Conservation (phyloP, 306 rosid genomes). For the Prunus padus region DNA sequence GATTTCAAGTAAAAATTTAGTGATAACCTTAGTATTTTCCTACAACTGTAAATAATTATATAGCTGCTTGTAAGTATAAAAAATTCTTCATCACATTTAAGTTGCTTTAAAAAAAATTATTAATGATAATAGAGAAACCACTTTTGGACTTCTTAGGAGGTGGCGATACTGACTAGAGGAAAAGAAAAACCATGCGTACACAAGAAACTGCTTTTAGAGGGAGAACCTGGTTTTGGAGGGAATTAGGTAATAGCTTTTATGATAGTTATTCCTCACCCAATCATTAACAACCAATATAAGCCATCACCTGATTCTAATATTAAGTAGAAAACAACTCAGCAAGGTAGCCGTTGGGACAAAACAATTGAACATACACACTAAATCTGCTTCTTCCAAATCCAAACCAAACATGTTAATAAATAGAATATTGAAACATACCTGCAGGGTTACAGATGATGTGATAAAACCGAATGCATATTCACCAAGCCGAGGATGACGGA, state of each 20-base stretch:
- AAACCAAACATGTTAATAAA: neutral
- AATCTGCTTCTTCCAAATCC: neutral
- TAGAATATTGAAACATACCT: slow-evolving; percentile 30
- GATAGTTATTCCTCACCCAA: neutral
- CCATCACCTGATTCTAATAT: neutral
- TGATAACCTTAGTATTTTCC: too few relatives aligned
- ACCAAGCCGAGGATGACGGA: slow-evolving; percentile 54
- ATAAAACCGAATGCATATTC: slow-evolving; percentile 57
- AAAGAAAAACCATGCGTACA: too few relatives aligned
- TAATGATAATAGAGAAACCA: too few relatives aligned
- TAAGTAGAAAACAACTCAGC: neutral
- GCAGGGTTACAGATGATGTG: slow-evolving; percentile 49
- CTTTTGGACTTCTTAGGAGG: too few relatives aligned
- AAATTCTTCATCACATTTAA: too few relatives aligned
- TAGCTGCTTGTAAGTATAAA: too few relatives aligned
- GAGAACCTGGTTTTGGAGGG: too few relatives aligned
- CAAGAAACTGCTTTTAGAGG: too few relatives aligned
- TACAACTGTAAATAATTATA: too few relatives aligned
- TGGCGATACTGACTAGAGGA: too few relatives aligned
- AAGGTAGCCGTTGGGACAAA: neutral
- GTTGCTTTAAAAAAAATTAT: too few relatives aligned
- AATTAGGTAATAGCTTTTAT: neutral
- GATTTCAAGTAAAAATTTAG: too few relatives aligned
- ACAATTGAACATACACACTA: neutral
- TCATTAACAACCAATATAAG: neutral